These are phyloP conservation scores for Entomortierella lignicola DNA, from an alignment of 192 early-diverging fungal species.

Conservation along the genomic window DNA sequence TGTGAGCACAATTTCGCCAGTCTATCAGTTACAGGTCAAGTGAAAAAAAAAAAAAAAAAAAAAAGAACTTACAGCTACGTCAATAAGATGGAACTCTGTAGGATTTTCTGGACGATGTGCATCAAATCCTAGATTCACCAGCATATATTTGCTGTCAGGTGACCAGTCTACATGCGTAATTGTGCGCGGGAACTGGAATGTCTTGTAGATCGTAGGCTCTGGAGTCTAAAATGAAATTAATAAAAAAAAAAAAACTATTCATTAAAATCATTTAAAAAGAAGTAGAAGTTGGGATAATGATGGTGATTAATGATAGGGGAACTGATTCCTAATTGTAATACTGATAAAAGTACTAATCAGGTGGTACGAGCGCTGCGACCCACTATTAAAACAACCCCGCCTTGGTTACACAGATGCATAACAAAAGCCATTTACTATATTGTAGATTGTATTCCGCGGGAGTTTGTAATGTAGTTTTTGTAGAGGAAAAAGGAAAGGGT, in stretches of 20 bases:
- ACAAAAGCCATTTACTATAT: no score
- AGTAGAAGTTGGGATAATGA: neutral
- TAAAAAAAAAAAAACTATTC: neutral
- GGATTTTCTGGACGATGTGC: neutral
- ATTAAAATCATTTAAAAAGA: neutral
- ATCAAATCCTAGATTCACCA: slow-evolving; percentile 38
- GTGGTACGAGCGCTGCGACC: no score
- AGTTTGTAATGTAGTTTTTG: no score
- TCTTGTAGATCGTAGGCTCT: slow-evolving; percentile 34
- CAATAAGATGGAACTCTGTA: slow-evolving; percentile 24
- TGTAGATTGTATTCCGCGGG: no score
- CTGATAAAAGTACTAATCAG: no score
- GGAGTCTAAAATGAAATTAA: slow-evolving; percentile 14
- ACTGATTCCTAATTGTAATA: no score
- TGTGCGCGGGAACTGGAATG: slow-evolving; percentile 24
- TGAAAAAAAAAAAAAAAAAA: neutral
- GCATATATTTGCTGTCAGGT: slow-evolving; percentile 30
- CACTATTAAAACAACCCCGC: no score
- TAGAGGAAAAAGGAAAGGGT: no score
- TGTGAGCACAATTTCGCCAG: slow-evolving; percentile 26
- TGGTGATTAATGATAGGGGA: no score
- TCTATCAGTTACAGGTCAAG: neutral
- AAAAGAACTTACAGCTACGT: neutral
- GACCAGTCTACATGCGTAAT: slow-evolving; percentile 42
- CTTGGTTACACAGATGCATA: no score